phyloP scores from a whole-genome alignment of 2,329 filamentous ascomycete species.

The Colletotrichum higginsianum region DNA sequence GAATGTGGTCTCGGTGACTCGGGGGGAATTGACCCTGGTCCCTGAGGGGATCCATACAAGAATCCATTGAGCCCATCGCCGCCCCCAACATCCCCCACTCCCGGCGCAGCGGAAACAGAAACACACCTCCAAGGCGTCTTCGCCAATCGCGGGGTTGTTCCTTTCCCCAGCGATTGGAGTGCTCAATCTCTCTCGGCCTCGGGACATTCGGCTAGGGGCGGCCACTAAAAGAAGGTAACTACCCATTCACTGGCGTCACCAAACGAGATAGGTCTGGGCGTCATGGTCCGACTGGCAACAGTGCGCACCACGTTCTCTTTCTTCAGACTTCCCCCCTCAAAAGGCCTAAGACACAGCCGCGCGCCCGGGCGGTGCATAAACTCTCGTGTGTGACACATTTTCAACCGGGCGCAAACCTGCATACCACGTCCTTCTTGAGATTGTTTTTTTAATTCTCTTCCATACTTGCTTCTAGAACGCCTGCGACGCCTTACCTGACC shows the following conservation, averaged over 20 bases:
- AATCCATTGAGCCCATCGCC: not conserved
- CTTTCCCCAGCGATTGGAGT: constrained; percentile 15
- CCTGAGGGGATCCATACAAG: constrained; percentile 23
- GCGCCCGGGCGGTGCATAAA: constrained; percentile 6
- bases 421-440: not conserved
- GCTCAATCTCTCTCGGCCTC: constrained; percentile 32
- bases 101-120: constrained; percentile 38
- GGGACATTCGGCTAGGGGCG: constrained; percentile 40
- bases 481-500: not conserved
- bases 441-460: not conserved
- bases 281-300: constrained; percentile 25
- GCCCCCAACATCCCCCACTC: constrained; percentile 18
- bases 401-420: constrained; percentile 10
- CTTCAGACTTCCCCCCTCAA: not conserved
- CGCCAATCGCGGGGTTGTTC: constrained; percentile 39
- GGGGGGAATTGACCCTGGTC: constrained; percentile 26
- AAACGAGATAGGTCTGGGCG: constrained; percentile 10
- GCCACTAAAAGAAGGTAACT: constrained; percentile 30
- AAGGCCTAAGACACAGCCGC: constrained; percentile 18
- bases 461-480: constrained; percentile 18
- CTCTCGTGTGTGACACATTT: constrained; percentile 21
- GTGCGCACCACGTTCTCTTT: constrained; percentile 34
- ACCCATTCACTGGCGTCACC: constrained; percentile 31
- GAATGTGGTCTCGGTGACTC: constrained; percentile 11
- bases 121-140: constrained; percentile 30